Evolutionary conservation across 257 asterid species (phyloP).

Genomic region (Solanum tarijense): DNA sequence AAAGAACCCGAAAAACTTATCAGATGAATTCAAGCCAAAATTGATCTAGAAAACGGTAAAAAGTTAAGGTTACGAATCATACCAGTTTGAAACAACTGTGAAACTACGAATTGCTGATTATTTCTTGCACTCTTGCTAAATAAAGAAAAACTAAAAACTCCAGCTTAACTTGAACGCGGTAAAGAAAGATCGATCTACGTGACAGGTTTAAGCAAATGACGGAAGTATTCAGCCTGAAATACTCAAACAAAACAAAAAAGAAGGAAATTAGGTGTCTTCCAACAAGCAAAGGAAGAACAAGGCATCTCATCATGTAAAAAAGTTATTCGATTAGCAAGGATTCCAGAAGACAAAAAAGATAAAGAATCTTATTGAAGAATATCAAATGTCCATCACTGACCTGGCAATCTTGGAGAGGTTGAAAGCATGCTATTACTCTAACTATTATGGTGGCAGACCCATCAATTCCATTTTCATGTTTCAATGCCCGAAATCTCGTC

Average conservation of each 20-base stretch:
- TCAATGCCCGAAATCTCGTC: slow-evolving; percentile 93
- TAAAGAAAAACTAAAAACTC: slow-evolving; percentile 23
- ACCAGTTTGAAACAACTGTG: slow-evolving; percentile 14
- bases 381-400: slow-evolving; percentile 17
- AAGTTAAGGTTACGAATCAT: neutral
- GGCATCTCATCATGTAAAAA: slow-evolving; percentile 1
- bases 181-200: slow-evolving; percentile 58
- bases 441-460: slow-evolving; percentile 86
- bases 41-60: neutral
- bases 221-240: slow-evolving; percentile 95
- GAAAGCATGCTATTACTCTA: slow-evolving; percentile 97
- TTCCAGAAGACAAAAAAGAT: neutral
- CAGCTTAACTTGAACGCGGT: slow-evolving; percentile 52
- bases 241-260: neutral
- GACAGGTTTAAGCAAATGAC: slow-evolving; percentile 86
- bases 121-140: slow-evolving; percentile 29
- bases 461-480: slow-evolving; percentile 80
- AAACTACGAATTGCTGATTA: slow-evolving; percentile 29
- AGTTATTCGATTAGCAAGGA: neutral
- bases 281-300: neutral
- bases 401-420: slow-evolving; percentile 99
- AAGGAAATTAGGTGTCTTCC: slow-evolving; percentile 6
- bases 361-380: neutral
- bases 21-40: neutral
- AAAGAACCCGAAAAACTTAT: neutral